Percentiles rank a stretch among this genome's conserved stretches.
phyloP scores from a whole-genome alignment of 2,329 filamentous ascomycete species.

The Colletotrichum karsti region DNA sequence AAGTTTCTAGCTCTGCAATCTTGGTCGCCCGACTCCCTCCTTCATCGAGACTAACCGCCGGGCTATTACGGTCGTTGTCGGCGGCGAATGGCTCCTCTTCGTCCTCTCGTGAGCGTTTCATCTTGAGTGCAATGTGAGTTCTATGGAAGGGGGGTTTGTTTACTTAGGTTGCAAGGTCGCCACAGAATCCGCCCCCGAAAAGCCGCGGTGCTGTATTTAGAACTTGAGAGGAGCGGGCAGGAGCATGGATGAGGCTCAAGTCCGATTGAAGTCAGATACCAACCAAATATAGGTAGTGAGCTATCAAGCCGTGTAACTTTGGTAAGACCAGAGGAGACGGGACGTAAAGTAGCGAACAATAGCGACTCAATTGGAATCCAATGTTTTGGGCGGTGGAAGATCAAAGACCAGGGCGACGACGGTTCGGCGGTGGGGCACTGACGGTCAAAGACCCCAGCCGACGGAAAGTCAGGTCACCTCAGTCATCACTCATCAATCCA shows the following conservation, averaged over 20 bases:
- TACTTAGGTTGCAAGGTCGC: conserved; percentile 28
- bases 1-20: conserved; percentile 66
- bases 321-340: neutral
- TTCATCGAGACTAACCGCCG: conserved; percentile 21
- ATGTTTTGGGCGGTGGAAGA: conserved; percentile 14
- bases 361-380: neutral
- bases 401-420: neutral
- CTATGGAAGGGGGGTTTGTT: conserved; percentile 5
- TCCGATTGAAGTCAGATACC: neutral
- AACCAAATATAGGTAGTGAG: neutral
- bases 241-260: neutral
- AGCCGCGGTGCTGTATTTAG: neutral
- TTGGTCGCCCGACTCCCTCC: conserved; percentile 58
- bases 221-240: neutral
- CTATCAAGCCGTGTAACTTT: neutral
- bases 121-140: conserved; percentile 41
- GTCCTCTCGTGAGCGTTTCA: conserved; percentile 72
- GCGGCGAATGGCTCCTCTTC: conserved; percentile 53
- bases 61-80: conserved; percentile 23
- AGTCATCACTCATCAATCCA: neutral
- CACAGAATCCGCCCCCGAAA: neutral
- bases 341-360: neutral
- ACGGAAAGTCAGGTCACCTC: neutral
- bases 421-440: conserved; percentile 20
- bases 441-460: conserved; percentile 17